Evolutionary conservation across 2,329 filamentous ascomycete species (phyloP).

Genomic region (Nectriaceae sp.): DNA sequence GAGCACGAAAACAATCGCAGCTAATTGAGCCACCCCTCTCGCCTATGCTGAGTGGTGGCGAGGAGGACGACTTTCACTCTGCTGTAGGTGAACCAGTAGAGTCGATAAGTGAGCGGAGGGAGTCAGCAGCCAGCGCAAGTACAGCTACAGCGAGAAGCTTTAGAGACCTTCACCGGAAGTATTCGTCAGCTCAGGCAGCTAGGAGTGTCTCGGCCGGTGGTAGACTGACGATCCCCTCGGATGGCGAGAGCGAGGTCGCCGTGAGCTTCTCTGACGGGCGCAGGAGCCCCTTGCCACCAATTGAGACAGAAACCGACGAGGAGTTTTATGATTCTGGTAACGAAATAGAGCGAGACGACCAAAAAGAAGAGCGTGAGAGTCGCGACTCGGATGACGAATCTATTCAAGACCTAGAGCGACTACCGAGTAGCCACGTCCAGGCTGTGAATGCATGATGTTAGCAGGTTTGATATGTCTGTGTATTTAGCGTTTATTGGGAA

Average conservation of each 20-base stretch:
- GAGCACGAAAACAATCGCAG: slow-evolving; percentile 55
- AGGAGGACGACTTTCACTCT: slow-evolving; percentile 55
- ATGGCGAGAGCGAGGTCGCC: slow-evolving; percentile 62
- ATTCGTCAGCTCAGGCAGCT: slow-evolving; percentile 53
- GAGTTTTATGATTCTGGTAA: slow-evolving; percentile 19
- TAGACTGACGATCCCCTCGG: slow-evolving; percentile 50
- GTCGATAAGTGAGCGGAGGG: slow-evolving; percentile 51
- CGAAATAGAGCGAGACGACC: slow-evolving; percentile 19
- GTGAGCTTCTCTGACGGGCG: slow-evolving; percentile 62
- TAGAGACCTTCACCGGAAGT: slow-evolving; percentile 62
- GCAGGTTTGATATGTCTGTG: slow-evolving; percentile 20
- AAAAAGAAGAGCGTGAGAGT: slow-evolving; percentile 24
- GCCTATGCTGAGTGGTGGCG: slow-evolving; percentile 35
- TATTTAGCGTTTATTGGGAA: slow-evolving; percentile 30
- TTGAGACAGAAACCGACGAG: slow-evolving; percentile 44
- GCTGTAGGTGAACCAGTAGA: slow-evolving; percentile 47
- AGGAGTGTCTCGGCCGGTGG: slow-evolving; percentile 43
- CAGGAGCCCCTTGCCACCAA: slow-evolving; percentile 55
- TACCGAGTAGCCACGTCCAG: slow-evolving; percentile 33
- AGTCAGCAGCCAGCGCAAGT: slow-evolving; percentile 65
- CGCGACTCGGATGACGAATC: slow-evolving; percentile 33
- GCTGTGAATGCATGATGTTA: slow-evolving; percentile 35
- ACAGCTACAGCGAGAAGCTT: slow-evolving; percentile 69
- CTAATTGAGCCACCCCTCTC: slow-evolving; percentile 40
- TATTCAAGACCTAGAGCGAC: slow-evolving; percentile 28